These are phyloP conservation scores for Pseudevernia furfuracea DNA, from an alignment of 495 filamentous ascomycete genomes.

Conservation along the genomic window DNA sequence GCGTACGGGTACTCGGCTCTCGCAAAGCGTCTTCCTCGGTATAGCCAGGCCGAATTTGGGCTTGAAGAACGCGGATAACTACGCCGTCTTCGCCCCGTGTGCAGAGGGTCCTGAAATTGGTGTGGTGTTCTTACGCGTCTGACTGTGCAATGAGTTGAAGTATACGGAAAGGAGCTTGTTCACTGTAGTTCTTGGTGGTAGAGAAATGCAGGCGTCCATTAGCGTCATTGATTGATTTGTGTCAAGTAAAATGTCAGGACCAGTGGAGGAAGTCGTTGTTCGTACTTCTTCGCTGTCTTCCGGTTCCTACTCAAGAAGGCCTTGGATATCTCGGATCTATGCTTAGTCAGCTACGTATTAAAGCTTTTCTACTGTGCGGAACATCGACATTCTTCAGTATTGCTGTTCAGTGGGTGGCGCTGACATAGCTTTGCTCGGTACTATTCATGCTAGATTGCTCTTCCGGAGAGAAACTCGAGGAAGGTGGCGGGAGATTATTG, in stretches of 20 bases:
- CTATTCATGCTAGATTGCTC: not conserved
- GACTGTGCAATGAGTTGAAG: not conserved
- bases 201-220: not conserved
- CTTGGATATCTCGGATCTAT: constrained; percentile 28
- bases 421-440: constrained; percentile 34
- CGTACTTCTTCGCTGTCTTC: constrained; percentile 29
- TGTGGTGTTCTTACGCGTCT: not conserved
- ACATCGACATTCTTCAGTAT: constrained; percentile 42
- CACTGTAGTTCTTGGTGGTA: not conserved
- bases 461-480: not conserved
- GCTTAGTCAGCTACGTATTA: constrained; percentile 1
- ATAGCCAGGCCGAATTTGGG: no score
- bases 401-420: constrained; percentile 49
- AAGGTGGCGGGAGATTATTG: not conserved
- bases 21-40: no score
- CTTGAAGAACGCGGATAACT: no score
- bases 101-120: fast-evolving
- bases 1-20: no score
- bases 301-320: constrained; percentile 31
- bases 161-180: constrained; percentile 6
- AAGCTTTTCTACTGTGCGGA: constrained; percentile 23
- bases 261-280: not conserved
- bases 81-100: no score
- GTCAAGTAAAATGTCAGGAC: not conserved
- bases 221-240: constrained; percentile 3